Evolutionary conservation across 805 yeast species (phyloP), one percentile per base, ranked within the genome.

Genomic region (Kodamaea lidongshanica): DNA sequence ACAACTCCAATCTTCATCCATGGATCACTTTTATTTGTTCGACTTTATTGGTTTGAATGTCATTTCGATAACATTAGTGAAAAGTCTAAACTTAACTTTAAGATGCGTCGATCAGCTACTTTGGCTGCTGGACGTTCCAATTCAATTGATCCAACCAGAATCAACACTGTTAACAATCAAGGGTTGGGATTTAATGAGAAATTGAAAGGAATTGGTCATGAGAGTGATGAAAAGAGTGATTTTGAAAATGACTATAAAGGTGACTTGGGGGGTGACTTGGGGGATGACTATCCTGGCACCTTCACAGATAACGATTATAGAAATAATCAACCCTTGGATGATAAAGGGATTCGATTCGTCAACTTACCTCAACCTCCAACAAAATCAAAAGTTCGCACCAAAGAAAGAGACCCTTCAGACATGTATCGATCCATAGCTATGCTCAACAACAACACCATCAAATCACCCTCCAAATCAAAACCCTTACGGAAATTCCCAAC

Each of bases 1-100:
- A 72, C 94, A 4, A 87, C 95, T 0, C 97, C 97, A 1, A 83
- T 92, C 12, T 79, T 80, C 49, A 84, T 94, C 32, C 94, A 92
- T 52, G 75, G 94, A 0, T 69, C 73, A 1, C 61, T 92, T 19
- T 77, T 86, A 6, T 74, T 85, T 39, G 61, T 88, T 7, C 70
- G 98, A 29, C 61, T 92, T 26, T 84, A 83, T 52, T 83, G 95
- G 85, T 92, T 84, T 56, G 95, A 87, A 52, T 72, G 85, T 41
- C 72, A 79, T 44, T 86, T 92, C 55, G 89, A 85, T 50, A 75
- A 79, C 42, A 88, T 92, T 52, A 79, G 79, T 38, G 74, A 67
- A 36, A 69, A 70, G 31, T 84, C 96, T n/a, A 83, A 81, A 47
- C 51, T 74, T 36, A 82, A 88, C 51, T 81, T 77, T 53, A 74